Percentiles rank a stretch among this genome's conserved stretches.
Conservation (phyloP, 2,329 filamentous ascomycete genomes). For the Lachnellula arida region DNA sequence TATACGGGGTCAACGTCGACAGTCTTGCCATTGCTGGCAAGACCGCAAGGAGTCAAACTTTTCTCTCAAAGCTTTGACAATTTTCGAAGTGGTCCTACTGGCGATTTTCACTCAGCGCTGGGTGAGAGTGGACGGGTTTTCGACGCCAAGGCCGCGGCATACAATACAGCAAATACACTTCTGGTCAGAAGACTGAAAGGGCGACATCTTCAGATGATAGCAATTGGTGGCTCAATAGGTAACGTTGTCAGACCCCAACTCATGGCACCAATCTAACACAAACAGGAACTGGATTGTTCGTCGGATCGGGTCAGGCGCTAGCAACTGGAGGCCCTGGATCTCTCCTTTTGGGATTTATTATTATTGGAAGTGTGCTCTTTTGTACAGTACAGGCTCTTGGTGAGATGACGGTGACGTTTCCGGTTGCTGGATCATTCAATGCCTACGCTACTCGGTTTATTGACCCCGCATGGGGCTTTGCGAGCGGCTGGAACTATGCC, state of each 20-base stretch:
- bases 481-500: constrained; percentile 93
- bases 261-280: constrained; percentile 28
- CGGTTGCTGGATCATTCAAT: constrained; percentile 92
- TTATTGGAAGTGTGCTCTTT: constrained; percentile 83
- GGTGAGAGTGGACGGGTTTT: constrained; percentile 39
- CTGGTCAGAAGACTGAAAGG: constrained; percentile 74
- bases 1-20: constrained; percentile 25
- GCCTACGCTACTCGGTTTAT: constrained; percentile 88
- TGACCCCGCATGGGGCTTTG: constrained; percentile 94
- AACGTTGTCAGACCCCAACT: constrained; percentile 19
- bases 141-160: constrained; percentile 58
- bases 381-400: constrained; percentile 89
- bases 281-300: constrained; percentile 75
- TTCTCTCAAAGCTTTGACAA: constrained; percentile 23
- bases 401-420: constrained; percentile 86
- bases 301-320: constrained; percentile 72
- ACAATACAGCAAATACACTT: constrained; percentile 65
- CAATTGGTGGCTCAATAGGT: constrained; percentile 88
- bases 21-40: constrained; percentile 22
- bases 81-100: constrained; percentile 22
- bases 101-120: constrained; percentile 14
- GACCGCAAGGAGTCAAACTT: constrained; percentile 16
- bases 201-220: constrained; percentile 94
- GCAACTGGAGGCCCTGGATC: constrained; percentile 72
- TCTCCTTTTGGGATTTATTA: constrained; percentile 68